Conservation (phyloP, 2,329 filamentous ascomycete species). For the Arthrobotrys conoides region DNA sequence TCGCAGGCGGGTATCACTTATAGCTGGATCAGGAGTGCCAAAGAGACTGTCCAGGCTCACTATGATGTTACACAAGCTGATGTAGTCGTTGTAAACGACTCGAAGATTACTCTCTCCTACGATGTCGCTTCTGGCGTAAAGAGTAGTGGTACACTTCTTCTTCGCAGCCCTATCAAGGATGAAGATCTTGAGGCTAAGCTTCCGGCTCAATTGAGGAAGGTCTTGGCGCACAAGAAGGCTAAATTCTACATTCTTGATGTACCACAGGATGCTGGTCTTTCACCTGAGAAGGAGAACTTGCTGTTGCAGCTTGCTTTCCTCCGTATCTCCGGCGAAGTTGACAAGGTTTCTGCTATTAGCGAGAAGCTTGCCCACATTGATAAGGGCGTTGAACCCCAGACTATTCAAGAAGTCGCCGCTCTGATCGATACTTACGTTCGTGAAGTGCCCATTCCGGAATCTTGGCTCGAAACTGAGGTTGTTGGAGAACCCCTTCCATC, state of each 20-base stretch:
- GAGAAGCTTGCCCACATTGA: conserved; percentile 54
- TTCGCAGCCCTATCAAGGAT: conserved; percentile 84
- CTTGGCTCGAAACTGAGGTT: conserved; percentile 79
- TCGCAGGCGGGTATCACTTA: conserved; percentile 82
- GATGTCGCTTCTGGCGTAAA: conserved; percentile 80
- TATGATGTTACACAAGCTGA: conserved; percentile 86
- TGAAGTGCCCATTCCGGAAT: conserved; percentile 80
- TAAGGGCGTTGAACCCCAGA: conserved; percentile 66
- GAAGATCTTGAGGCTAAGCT: conserved; percentile 92
- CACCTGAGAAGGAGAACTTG: conserved; percentile 73
- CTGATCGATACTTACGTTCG: conserved; percentile 78
- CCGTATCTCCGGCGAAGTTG: conserved; percentile 78
- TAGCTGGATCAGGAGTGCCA: conserved; percentile 81
- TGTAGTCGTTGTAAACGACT: conserved; percentile 81
- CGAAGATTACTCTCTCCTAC: conserved; percentile 83
- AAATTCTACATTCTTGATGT: conserved; percentile 83
- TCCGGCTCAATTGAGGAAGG: conserved; percentile 78
- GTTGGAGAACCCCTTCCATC: conserved; percentile 71
- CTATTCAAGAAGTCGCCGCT: conserved; percentile 67
- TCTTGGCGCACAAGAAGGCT: conserved; percentile 78
- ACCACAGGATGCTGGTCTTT: conserved; percentile 76
- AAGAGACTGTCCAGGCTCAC: conserved; percentile 85
- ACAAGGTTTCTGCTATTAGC: conserved; percentile 69
- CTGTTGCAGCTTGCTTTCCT: conserved; percentile 87
- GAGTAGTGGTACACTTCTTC: conserved; percentile 78